Evolutionary conservation across 2,329 filamentous ascomycete genomes (phyloP), one percentile per base, ranked within the genome.

Genomic region (Salinomyces thailandicus): DNA sequence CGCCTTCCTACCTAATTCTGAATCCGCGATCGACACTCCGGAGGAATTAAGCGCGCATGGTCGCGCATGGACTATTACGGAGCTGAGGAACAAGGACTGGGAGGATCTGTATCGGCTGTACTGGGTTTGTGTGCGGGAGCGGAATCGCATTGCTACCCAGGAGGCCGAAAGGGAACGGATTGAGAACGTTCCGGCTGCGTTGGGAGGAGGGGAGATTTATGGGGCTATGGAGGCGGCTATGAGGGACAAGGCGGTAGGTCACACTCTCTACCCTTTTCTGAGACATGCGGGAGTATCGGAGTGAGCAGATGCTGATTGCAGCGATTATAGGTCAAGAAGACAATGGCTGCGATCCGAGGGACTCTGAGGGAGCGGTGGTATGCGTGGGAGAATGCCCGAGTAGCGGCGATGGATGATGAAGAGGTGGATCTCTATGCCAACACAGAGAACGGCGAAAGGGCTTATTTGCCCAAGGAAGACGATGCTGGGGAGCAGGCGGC

Each of bases 121-220:
- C 86, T 98, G 87, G 85, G 75, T 86, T 37, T 96, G 91, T 59
- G 73, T 81, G 42, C 86, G 84, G 65, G 91, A 98, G 66, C 72
- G 83, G 52, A 98, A 98, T 63, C 75, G 84, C 49, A 75, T 96
- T 50, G 71, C 77, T n/a, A 96, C 93, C 18, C 78, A 81, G 48
- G 11, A 12, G 31, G 8, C 8, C 24, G 69, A 70, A 36, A 61
- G 70, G 39, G 85, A 93, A 66, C 72, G 84, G 51, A 55, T 33
- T 19, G 31, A 66, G 18, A 73, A 81, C 48, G 56, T 82, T 37
- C 69, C 79, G 46, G 9, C 9, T n/a, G 9, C 22, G 4, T 8
- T n/a, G 9, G 69, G 84, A 33, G 77, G 80, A 18, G 16, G n/a
- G 4, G 38, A 43, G n/a, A 47, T 53, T 43, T 91, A 82, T 53